Conservation (phyloP, 805 yeast genomes). For the Zygotorulaspora chibaensis region DNA sequence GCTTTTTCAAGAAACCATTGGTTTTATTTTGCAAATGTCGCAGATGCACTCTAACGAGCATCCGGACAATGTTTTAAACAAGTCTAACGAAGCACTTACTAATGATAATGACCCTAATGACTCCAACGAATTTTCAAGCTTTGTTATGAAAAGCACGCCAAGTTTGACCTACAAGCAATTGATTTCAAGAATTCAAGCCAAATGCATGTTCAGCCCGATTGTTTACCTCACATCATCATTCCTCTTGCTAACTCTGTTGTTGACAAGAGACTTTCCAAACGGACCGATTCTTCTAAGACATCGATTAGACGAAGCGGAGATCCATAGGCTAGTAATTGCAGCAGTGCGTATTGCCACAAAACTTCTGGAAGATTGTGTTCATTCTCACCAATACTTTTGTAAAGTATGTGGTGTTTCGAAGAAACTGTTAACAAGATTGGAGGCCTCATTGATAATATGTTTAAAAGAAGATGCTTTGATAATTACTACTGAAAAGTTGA, state of each 20-base stretch:
- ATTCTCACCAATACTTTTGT: constrained; percentile 44
- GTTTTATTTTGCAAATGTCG: constrained; percentile 13
- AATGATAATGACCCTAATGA: neutral
- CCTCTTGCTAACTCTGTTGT: constrained; percentile 22
- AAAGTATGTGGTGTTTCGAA: constrained; percentile 45
- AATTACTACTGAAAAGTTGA: constrained; percentile 17
- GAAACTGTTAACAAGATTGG: constrained; percentile 27
- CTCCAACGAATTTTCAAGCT: constrained; percentile 13
- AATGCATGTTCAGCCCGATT: constrained; percentile 28
- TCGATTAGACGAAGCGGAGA: constrained; percentile 36
- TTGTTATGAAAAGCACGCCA: constrained; percentile 31
- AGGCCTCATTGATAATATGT: constrained; percentile 22
- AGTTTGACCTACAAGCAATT: constrained; percentile 24
- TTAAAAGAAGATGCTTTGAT: constrained; percentile 21
- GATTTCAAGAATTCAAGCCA: constrained; percentile 28
- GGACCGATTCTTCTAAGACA: constrained; percentile 17
- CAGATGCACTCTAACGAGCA: neutral
- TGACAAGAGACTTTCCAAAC: constrained; percentile 12
- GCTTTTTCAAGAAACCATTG: constrained; percentile 19
- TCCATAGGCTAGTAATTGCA: constrained; percentile 44
- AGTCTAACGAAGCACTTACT: neutral
- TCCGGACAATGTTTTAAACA: neutral
- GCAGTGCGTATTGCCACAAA: constrained; percentile 44
- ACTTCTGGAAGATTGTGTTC: constrained; percentile 44
- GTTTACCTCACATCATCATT: constrained; percentile 28